phyloP scores from a whole-genome alignment of 805 yeast genomes.

The Cyberlindnera nakhonratchasimensis region DNA sequence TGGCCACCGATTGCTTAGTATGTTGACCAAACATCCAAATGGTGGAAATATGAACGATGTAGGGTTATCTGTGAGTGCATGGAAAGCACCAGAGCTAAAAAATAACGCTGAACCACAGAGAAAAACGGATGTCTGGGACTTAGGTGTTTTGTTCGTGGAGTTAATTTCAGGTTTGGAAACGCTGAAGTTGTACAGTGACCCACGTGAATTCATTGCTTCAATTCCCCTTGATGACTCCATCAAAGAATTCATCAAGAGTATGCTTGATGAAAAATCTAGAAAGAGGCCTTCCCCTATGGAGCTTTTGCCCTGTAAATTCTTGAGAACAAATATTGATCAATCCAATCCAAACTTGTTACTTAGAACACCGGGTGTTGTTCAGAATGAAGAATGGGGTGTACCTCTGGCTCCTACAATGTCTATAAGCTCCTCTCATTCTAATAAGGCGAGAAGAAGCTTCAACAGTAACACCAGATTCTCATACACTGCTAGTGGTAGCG shows the following conservation, averaged over 20 bases:
- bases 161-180: slow-evolving; percentile 59
- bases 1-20: slow-evolving; percentile 45
- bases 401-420: slow-evolving; percentile 28
- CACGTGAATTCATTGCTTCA: slow-evolving; percentile 56
- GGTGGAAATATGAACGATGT: slow-evolving; percentile 22
- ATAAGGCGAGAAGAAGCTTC: slow-evolving; percentile 36
- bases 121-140: slow-evolving; percentile 91
- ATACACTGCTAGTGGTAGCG: slow-evolving; percentile 23
- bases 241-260: slow-evolving; percentile 59
- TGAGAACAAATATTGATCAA: slow-evolving; percentile 64
- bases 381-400: slow-evolving; percentile 19
- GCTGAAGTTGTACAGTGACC: slow-evolving; percentile 52
- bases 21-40: slow-evolving; percentile 38
- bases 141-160: slow-evolving; percentile 75
- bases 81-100: slow-evolving; percentile 80
- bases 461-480: slow-evolving; percentile 37
- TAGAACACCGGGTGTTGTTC: slow-evolving; percentile 11
- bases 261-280: slow-evolving; percentile 62
- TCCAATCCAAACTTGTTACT: slow-evolving; percentile 27
- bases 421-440: slow-evolving; percentile 21
- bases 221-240: slow-evolving; percentile 52
- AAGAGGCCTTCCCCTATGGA: slow-evolving; percentile 83
- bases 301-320: slow-evolving; percentile 74
- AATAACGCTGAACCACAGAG: slow-evolving; percentile 51
- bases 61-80: slow-evolving; percentile 31